Evolutionary conservation across 1,139 yeast species (phyloP).

Genomic region (Suhomyces choctaworum): DNA sequence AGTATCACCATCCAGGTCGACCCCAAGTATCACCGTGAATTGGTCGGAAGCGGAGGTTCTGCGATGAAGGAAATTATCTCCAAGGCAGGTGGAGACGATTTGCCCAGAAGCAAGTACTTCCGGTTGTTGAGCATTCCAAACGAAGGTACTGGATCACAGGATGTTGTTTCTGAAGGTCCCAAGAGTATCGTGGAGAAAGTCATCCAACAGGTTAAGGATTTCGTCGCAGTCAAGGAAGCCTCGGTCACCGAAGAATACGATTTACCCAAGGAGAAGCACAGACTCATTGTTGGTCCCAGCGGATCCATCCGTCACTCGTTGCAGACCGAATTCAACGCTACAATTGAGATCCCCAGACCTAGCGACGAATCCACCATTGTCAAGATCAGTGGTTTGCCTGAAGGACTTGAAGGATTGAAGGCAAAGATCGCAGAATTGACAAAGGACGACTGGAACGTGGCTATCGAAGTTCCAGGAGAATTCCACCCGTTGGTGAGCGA

Average conservation of each 20-base stretch:
- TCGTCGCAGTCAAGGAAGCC: slow-evolving; percentile 68
- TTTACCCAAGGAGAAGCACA: slow-evolving; percentile 74
- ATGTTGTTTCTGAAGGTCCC: slow-evolving; percentile 73
- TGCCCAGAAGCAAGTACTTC: slow-evolving; percentile 46
- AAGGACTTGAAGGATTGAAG: slow-evolving; percentile 57
- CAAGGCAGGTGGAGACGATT: slow-evolving; percentile 74
- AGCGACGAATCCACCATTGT: slow-evolving; percentile 47
- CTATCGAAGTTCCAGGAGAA: slow-evolving; percentile 56
- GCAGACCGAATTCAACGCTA: slow-evolving; percentile 68
- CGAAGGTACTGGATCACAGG: slow-evolving; percentile 61
- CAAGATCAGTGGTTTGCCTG: slow-evolving; percentile 61
- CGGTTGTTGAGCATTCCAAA: slow-evolving; percentile 76
- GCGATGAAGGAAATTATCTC: slow-evolving; percentile 71
- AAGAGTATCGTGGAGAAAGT: slow-evolving; percentile 71
- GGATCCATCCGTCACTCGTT: slow-evolving; percentile 74
- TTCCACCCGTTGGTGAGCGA: slow-evolving; percentile 66
- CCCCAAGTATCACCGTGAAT: slow-evolving; percentile 73
- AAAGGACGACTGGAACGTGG: slow-evolving; percentile 49
- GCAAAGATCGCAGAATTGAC: slow-evolving; percentile 55
- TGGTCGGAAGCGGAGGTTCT: slow-evolving; percentile 83
- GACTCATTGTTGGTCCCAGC: slow-evolving; percentile 77
- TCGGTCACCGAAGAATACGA: slow-evolving; percentile 56
- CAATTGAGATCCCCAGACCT: slow-evolving; percentile 68
- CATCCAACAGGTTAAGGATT: slow-evolving; percentile 58
- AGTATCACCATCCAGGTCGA: slow-evolving; percentile 67